Percentiles rank a stretch among this genome's conserved stretches.
These are phyloP conservation scores for Kodamaea sp. DNA, from an alignment of 1,139 yeast genomes.

Conservation along the genomic window DNA sequence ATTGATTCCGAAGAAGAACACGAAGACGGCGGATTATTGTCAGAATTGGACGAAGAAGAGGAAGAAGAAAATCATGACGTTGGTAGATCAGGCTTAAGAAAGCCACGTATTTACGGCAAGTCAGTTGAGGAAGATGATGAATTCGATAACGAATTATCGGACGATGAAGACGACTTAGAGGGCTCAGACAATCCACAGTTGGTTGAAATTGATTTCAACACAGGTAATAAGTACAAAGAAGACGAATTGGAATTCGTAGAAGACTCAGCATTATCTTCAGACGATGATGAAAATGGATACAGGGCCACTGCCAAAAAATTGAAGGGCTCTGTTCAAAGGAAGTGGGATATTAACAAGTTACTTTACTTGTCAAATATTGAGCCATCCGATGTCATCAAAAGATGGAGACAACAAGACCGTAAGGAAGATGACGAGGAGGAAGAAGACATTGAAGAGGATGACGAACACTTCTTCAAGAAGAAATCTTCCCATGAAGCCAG, in stretches of 20 bases:
- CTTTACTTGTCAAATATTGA: slow-evolving; percentile 75
- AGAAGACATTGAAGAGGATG: slow-evolving; percentile 49
- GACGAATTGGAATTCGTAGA: slow-evolving; percentile 54
- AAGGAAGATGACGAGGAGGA: slow-evolving; percentile 51
- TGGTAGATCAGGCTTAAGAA: slow-evolving; percentile 64
- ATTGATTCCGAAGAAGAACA: slow-evolving; percentile 41
- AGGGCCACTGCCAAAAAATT: slow-evolving; percentile 48
- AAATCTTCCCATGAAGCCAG: slow-evolving; percentile 32
- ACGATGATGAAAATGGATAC: slow-evolving; percentile 40
- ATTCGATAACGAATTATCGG: slow-evolving; percentile 38
- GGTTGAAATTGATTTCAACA: slow-evolving; percentile 51
- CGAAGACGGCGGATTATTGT: slow-evolving; percentile 36
- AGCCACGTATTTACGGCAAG: slow-evolving; percentile 59
- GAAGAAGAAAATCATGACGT: slow-evolving; percentile 33
- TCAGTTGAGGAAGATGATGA: slow-evolving; percentile 52
- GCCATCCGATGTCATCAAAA: slow-evolving; percentile 70
- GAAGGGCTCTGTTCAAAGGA: slow-evolving; percentile 40
- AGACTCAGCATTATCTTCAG: slow-evolving; percentile 45
- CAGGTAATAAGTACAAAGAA: slow-evolving; percentile 39
- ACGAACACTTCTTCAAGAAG: slow-evolving; percentile 60
- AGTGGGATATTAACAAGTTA: slow-evolving; percentile 81
- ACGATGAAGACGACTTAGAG: slow-evolving; percentile 39
- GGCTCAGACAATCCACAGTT: slow-evolving; percentile 37
- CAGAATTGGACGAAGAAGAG: slow-evolving; percentile 32
- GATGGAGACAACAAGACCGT: slow-evolving; percentile 66